phyloP scores from a whole-genome alignment of 1,284 basidiomycete genomes.

The Lignosus rhinocerotis region DNA sequence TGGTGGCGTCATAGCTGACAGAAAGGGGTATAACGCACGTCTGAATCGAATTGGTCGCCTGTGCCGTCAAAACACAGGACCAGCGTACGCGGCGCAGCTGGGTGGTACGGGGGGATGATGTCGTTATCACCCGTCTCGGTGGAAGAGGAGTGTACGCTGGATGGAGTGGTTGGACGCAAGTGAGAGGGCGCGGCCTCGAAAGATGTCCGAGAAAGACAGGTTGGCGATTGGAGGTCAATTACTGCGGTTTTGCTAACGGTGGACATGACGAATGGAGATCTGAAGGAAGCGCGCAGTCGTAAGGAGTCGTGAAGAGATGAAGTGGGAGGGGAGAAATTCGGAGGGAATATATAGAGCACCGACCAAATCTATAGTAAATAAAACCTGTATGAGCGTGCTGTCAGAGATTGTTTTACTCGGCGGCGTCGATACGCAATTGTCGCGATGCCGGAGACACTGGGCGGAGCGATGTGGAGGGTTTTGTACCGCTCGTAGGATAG shows the following conservation, averaged over 20 bases:
- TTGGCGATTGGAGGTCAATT: constrained; percentile 1
- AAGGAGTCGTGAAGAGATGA: constrained; percentile 13
- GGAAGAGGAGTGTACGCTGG: constrained; percentile 22
- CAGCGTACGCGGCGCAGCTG: constrained; percentile 38
- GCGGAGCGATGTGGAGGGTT: constrained; percentile 7
- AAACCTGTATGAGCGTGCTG: background rate
- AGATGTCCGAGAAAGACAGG: constrained; percentile 2
- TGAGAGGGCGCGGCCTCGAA: constrained; percentile 12
- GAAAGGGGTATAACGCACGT: constrained; percentile 37
- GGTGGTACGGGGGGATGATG: constrained; percentile 35
- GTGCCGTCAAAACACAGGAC: constrained; percentile 63
- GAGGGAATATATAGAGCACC: constrained; percentile 8
- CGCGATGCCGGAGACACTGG: constrained; percentile 6
- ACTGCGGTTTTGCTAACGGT: constrained; percentile 1
- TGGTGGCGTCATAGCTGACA: background rate
- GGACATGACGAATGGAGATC: constrained; percentile 17
- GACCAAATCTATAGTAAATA: too few relatives aligned
- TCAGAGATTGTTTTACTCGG: constrained; percentile 1
- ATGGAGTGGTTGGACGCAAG: constrained; percentile 17
- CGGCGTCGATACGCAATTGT: constrained; percentile 8
- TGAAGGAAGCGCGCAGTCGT: constrained; percentile 11
- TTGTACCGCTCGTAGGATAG: background rate
- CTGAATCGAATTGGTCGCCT: constrained; percentile 54
- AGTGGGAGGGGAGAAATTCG: background rate
- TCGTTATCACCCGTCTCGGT: constrained; percentile 23